A percentile compares a stretch with the other conserved stretches of the same genome.
Conservation (phyloP, 176 grass and related monocot genomes). For the Aegilops sharonensis region DNA sequence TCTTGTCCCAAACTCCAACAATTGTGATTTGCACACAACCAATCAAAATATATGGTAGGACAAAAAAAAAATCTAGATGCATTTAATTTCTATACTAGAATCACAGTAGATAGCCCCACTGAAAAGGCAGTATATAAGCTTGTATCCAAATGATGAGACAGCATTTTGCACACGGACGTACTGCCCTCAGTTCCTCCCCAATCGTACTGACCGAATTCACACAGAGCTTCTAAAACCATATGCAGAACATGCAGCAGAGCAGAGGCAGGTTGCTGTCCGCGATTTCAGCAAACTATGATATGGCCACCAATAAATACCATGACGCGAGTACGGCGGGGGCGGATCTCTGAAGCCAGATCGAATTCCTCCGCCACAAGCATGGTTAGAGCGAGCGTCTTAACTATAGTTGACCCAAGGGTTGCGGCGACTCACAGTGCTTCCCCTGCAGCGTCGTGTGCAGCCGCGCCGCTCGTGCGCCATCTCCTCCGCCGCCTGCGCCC, state of each 20-base stretch:
- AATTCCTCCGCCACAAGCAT: neutral
- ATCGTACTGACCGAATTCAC: neutral
- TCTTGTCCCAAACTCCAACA: neutral
- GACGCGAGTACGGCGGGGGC: neutral
- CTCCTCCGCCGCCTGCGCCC: no score
- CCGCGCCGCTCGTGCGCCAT: no score
- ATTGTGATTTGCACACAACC: neutral
- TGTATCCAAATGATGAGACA: neutral
- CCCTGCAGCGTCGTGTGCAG: slow-evolving; percentile 32
- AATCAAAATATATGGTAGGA: neutral
- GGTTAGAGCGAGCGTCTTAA: neutral
- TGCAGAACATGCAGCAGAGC: neutral
- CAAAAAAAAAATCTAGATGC: neutral
- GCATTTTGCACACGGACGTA: neutral
- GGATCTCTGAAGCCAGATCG: neutral
- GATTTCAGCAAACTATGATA: neutral
- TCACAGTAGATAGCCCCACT: neutral
- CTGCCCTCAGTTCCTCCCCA: neutral
- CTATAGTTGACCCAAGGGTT: neutral
- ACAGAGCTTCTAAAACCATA: neutral
- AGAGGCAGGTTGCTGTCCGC: neutral
- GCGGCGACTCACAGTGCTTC: slow-evolving; percentile 43
- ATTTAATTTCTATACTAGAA: neutral
- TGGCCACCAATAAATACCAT: neutral
- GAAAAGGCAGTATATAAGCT: neutral